Conservation (phyloP, 2,329 filamentous ascomycete species). For the Diaporthe ampelina region DNA sequence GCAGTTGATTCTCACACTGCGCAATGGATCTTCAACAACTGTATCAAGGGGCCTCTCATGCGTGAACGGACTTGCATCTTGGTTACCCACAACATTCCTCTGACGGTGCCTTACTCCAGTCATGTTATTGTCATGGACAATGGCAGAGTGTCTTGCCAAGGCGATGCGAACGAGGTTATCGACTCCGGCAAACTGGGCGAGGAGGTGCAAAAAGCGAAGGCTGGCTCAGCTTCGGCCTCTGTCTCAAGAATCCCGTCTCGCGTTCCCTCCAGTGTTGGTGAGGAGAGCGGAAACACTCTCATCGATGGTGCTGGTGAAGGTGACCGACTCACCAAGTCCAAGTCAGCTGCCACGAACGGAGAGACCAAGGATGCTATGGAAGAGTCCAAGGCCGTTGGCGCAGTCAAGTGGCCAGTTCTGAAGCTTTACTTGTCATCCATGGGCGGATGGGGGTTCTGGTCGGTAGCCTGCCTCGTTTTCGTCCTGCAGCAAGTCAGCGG, state of each 20-base stretch:
- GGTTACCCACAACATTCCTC: slow-evolving; percentile 94
- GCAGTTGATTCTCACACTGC: slow-evolving; percentile 98
- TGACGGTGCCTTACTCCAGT: slow-evolving; percentile 85
- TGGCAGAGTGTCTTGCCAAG: slow-evolving; percentile 82
- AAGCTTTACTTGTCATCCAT: slow-evolving; percentile 88
- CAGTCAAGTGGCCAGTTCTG: slow-evolving; percentile 90
- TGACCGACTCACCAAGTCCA: slow-evolving; percentile 59
- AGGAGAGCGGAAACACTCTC: slow-evolving; percentile 69
- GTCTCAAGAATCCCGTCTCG: slow-evolving; percentile 83
- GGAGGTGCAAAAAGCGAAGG: slow-evolving; percentile 80
- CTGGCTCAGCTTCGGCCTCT: slow-evolving; percentile 78
- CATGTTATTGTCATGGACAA: slow-evolving; percentile 91
- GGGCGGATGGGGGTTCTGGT: slow-evolving; percentile 98
- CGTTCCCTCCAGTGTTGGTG: slow-evolving; percentile 80
- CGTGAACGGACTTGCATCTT: slow-evolving; percentile 89
- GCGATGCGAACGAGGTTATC: slow-evolving; percentile 83
- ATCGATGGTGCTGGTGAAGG: slow-evolving; percentile 65
- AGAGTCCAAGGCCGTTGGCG: slow-evolving; percentile 86
- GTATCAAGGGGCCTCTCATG: slow-evolving; percentile 92
- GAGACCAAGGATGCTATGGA: slow-evolving; percentile 69
- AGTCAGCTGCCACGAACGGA: slow-evolving; percentile 60
- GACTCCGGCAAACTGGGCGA: slow-evolving; percentile 91
- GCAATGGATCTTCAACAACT: slow-evolving; percentile 97
- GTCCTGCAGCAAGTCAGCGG: slow-evolving; percentile 85
- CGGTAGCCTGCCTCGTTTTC: slow-evolving; percentile 81